Percentiles rank a stretch among this genome's conserved stretches.
Conservation (phyloP, 192 early-diverging fungal species). For the Entomortierella chlamydospora region DNA sequence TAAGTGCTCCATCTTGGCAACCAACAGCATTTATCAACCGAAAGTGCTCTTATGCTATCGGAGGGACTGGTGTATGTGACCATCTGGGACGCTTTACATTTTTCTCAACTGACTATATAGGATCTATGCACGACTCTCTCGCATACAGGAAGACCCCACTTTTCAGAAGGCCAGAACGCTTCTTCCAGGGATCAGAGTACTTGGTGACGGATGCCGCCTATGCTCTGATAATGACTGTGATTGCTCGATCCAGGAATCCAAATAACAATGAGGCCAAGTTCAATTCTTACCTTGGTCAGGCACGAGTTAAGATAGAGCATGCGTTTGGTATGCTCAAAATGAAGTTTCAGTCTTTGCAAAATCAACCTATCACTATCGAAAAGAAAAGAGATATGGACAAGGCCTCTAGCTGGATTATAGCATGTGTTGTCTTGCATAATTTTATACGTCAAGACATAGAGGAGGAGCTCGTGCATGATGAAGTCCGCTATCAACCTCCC, state of each 20-base stretch:
- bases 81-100: slow-evolving; percentile 16
- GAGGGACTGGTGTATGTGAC: slow-evolving; percentile 16
- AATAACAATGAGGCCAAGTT: slow-evolving; percentile 3
- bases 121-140: slow-evolving; percentile 9
- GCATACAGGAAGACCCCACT: neutral
- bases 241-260: slow-evolving; percentile 4
- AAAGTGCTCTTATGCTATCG: slow-evolving; percentile 14
- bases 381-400: neutral
- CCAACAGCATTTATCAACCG: neutral
- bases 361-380: neutral
- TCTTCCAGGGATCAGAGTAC: slow-evolving; percentile 11
- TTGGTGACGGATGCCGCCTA: slow-evolving; percentile 5
- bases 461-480: neutral
- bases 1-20: slow-evolving; percentile 8
- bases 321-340: slow-evolving; percentile 15
- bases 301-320: slow-evolving; percentile 21
- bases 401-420: slow-evolving; percentile 15
- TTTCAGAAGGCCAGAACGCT: neutral
- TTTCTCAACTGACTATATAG: slow-evolving; percentile 13
- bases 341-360: slow-evolving; percentile 22
- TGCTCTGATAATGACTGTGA: neutral
- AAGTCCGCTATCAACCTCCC: neutral
- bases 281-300: slow-evolving; percentile 7
- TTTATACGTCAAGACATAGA: neutral
- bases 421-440: slow-evolving; percentile 10